These are phyloP conservation scores for Pisolithus marmoratus DNA, from an alignment of 768 basidiomycete genomes.

Conservation along the genomic window DNA sequence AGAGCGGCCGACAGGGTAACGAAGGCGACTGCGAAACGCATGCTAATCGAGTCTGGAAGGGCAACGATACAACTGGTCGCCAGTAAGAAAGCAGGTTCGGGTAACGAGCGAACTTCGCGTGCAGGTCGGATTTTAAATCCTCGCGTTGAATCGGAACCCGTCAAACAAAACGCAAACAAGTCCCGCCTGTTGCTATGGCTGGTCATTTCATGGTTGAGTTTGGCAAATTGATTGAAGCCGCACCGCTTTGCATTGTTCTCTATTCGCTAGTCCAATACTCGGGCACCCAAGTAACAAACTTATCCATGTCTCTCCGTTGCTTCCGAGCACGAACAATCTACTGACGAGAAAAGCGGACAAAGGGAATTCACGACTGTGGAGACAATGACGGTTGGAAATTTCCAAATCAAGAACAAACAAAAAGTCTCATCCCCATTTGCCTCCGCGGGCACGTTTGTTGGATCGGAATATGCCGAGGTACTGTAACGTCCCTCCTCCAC, in stretches of 20 bases:
- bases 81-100: background rate
- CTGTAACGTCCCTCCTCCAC: slow-evolving; percentile 35
- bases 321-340: too few species aligned
- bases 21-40: slow-evolving; percentile 13
- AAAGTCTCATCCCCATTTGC: background rate
- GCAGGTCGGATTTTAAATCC: slow-evolving; percentile 28
- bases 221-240: background rate
- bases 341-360: background rate
- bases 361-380: slow-evolving; percentile 1
- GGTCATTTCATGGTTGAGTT: background rate
- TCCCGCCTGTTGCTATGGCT: background rate
- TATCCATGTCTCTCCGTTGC: too few species aligned
- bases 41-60: slow-evolving; percentile 1
- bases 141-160: background rate
- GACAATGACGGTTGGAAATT: slow-evolving; percentile 1
- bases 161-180: slow-evolving; percentile 6
- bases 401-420: background rate
- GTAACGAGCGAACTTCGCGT: slow-evolving; percentile 13
- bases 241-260: slow-evolving; percentile 3
- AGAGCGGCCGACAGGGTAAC: slow-evolving; percentile 9
- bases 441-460: background rate
- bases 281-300: too few species aligned
- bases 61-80: too few species aligned
- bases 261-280: background rate
- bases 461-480: slow-evolving; percentile 30